These are phyloP conservation scores for Heterobasidion parviporum DNA, from an alignment of 1,284 basidiomycete genomes.

Conservation along the genomic window DNA sequence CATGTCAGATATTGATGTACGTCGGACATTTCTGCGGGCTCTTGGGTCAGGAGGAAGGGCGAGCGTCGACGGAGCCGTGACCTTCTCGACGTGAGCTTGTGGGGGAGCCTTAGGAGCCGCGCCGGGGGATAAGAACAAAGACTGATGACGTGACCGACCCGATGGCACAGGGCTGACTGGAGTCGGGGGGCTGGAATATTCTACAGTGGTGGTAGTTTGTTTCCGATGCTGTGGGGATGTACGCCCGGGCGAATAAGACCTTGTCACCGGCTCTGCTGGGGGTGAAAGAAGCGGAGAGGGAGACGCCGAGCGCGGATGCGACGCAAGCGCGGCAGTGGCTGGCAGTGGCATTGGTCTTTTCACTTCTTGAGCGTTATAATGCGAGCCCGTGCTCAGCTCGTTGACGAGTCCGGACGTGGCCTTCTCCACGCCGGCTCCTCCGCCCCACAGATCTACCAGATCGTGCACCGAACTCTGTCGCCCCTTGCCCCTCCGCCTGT, in stretches of 20 bases:
- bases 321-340: not conserved
- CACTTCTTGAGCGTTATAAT: conserved; percentile 6
- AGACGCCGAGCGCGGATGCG: conserved; percentile 14
- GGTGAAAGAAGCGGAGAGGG: conserved; percentile 21
- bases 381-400: not conserved
- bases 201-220: conserved; percentile 8
- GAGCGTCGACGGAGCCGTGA: conserved; percentile 26
- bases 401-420: conserved; percentile 1
- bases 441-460: conserved; percentile 68
- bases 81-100: conserved; percentile 26
- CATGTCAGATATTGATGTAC: conserved; percentile 77
- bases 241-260: conserved; percentile 8
- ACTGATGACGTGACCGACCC: conserved; percentile 52
- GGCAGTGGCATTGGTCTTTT: conserved; percentile 3
- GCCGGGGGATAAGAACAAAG: conserved; percentile 55
- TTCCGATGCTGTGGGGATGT: conserved; percentile 18
- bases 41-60: conserved; percentile 17
- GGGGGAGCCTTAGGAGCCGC: conserved; percentile 23
- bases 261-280: conserved; percentile 9
- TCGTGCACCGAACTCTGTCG: conserved; percentile 76
- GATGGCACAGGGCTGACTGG: conserved; percentile 10
- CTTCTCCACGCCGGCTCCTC: conserved; percentile 25
- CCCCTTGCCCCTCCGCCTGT: conserved; percentile 27
- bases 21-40: conserved; percentile 31
- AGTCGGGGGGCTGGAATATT: conserved; percentile 6